Evolutionary conservation across 148 eudicot species (phyloP), one percentile per base, ranked within the genome.

Genomic region (Silene uniflora): DNA sequence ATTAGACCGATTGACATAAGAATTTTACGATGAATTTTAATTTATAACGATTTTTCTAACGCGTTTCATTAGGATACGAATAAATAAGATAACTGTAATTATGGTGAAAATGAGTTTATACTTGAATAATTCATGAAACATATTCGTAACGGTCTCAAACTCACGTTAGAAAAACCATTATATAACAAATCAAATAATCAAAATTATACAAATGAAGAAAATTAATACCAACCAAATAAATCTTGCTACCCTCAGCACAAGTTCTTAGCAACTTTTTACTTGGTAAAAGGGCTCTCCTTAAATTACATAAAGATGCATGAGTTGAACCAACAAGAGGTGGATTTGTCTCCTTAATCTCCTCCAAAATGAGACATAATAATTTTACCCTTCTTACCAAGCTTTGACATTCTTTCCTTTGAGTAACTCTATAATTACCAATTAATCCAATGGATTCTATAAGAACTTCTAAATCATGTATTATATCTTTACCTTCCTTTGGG

Each of bases 161-260:
- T 4, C 35, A 39, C 8, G 10, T 39, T 39, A 6, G 9, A 39
- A 39, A 39, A 39, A 39, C 44, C 44, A 9, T 39, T 39, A 7
- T 7, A 6, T 39, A 39, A 39, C 44, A 6, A 39, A 39, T 39
- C 44, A 39, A 6, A 39, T 6, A 39, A 39, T 39, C 44, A 3
- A 39, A 39, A 39, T 12, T 52, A 52, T 52, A 52, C 2, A 13
- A 52, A 52, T 13, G 17, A 11, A 52, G 22, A 10, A 44, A 75
- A 64, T 23, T 6, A 55, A 19, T 67, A 23, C 84, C 56, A 58
- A 91, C 91, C 98, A 93, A 78, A 80, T 88, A 93, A 25, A 93
- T 88, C 82, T 93, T 93, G 91, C 98, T 93, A 67, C 89, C 89
- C 35, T 75, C 80, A 12, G 84, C 77, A 70, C 93, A 93, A 62